phyloP scores from a whole-genome alignment of 257 asterid species.

The Buddleja alternifolia region DNA sequence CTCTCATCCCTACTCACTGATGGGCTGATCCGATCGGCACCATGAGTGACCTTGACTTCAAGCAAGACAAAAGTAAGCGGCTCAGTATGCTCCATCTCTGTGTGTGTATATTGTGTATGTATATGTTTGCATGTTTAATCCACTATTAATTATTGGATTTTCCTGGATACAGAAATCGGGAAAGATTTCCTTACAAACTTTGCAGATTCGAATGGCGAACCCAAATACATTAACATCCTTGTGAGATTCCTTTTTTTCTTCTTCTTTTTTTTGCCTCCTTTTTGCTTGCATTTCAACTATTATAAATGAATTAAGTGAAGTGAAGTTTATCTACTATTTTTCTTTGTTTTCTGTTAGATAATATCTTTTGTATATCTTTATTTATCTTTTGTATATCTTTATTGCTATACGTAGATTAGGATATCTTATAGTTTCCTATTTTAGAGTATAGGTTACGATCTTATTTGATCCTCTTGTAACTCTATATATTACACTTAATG shows the following conservation, averaged over 20 bases:
- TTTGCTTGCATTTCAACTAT: too few species aligned
- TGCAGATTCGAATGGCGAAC: conserved; percentile 68
- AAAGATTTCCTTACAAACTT: conserved; percentile 74
- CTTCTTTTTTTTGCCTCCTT: too few species aligned
- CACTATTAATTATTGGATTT: background rate
- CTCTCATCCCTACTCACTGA: conserved; percentile 13
- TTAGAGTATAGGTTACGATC: too few species aligned
- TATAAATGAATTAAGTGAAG: background rate
- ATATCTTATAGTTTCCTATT: too few species aligned
- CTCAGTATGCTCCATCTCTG: background rate
- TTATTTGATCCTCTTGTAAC: too few species aligned
- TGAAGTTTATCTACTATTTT: background rate
- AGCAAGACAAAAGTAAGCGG: conserved; percentile 62
- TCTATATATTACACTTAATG: too few species aligned
- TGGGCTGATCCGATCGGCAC: conserved; percentile 27
- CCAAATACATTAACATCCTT: conserved; percentile 73
- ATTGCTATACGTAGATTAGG: too few species aligned
- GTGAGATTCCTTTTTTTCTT: conserved; percentile 60
- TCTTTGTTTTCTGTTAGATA: too few species aligned
- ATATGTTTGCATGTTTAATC: background rate
- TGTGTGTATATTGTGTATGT: background rate
- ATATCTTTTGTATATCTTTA: too few species aligned
- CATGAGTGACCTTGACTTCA: conserved; percentile 69
- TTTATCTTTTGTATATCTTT: too few species aligned
- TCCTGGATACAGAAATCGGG: conserved; percentile 62